Percentiles rank a stretch among this genome's conserved stretches.
Conservation (phyloP, 192 early-diverging fungal species). For the Pecoramyces ruminantium region DNA sequence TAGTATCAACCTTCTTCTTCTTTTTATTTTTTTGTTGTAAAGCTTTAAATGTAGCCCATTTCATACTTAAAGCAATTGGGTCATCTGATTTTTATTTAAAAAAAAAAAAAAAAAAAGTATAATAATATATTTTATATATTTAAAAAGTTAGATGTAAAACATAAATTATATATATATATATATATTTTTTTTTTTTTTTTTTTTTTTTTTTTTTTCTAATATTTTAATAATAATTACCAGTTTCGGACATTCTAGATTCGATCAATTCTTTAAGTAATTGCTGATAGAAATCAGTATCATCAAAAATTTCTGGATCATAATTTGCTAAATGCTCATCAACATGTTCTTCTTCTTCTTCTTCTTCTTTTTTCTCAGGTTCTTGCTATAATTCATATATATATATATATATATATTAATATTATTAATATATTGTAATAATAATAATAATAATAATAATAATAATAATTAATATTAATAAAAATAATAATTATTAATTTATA, state of each 20-base stretch:
- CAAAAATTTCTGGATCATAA: conserved; percentile 79
- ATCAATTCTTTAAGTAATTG: conserved; percentile 86
- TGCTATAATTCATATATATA: conserved; percentile 6
- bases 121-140: too few relatives aligned
- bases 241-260: conserved; percentile 79
- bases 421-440: not conserved
- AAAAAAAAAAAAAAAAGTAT: too few relatives aligned
- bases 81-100: conserved; percentile 51
- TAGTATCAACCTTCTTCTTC: conserved; percentile 53
- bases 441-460: not conserved
- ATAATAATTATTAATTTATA: too few relatives aligned
- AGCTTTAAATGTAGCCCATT: conserved; percentile 64
- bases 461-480: not conserved
- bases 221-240: conserved; percentile 12
- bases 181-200: too few relatives aligned
- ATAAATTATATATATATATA: too few relatives aligned
- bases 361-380: conserved; percentile 11
- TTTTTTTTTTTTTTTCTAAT: not conserved
- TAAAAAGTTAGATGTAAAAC: too few relatives aligned
- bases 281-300: conserved; percentile 92
- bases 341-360: conserved; percentile 5
- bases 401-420: conserved; percentile 9
- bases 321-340: conserved; percentile 45
- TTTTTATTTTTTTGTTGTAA: conserved; percentile 45
- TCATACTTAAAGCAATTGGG: conserved; percentile 57